Evolutionary conservation across 345 rosid species (phyloP), one percentile per base, ranked within the genome.

Genomic region (Populus tremula): DNA sequence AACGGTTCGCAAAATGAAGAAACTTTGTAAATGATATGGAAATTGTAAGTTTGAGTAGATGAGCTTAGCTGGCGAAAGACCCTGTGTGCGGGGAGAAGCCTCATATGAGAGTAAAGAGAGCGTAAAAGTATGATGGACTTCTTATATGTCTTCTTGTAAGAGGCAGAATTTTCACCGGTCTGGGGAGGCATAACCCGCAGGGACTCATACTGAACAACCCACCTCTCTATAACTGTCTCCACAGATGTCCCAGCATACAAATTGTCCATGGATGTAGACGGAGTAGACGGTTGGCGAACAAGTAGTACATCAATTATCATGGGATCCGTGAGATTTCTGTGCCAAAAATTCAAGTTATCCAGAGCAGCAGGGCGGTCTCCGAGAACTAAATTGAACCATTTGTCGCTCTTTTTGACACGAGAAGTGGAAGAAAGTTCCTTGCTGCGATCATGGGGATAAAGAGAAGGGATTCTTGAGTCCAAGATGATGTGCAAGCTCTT

Each of bases 181-280:
- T 85, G 89, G 67, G 87, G 87, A 81, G 86, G 76, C 82, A 75
- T 66, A 59, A 80, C 70, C 54, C 84, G 65, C 1, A 90, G 85
- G 53, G 86, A 85, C 84, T 94, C 94, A 29, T 88, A 94, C 69
- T 91, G 96, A 84, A 92, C 87, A 76, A 86, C 83, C 98, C 98
- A 94, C 79, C 97, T 87, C 86, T 92, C 98, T 43, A 94, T 87
- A 70, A 94, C 91, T 53, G 92, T 90, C 86, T 94, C 96, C n/a
- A 70, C 33, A 23, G 86, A n/a, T 20, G 75, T 63, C 21, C 78
- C 74, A 2, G 84, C 65, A 77, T 80, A 85, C 65, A 84, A 59
- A 81, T 82, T 49, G 64, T 85, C 81, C 68, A 72, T 73, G 1
- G 91, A 83, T 17, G 87, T 76, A 63, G 91, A 84, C 59, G 53